Conservation (phyloP, 2,329 filamentous ascomycete species). For the Rhinocladiella similis region DNA sequence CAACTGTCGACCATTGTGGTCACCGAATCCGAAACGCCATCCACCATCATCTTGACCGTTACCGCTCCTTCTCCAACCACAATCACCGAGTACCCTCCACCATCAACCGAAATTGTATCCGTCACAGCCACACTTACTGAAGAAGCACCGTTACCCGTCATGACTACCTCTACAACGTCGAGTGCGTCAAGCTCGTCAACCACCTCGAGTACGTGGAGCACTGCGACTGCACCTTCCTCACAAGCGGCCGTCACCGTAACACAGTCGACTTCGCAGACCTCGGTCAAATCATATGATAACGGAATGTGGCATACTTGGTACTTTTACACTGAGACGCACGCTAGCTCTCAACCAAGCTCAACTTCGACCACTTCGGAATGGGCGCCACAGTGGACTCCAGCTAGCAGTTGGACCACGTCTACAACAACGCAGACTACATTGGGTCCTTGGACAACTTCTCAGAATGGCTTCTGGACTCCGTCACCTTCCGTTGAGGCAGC, state of each 20-base stretch:
- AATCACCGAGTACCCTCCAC: conserved; percentile 18
- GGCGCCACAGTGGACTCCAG: background rate
- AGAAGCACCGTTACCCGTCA: background rate
- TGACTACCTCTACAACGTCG: background rate
- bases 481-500: background rate
- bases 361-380: conserved; percentile 1
- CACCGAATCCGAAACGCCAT: conserved; percentile 25
- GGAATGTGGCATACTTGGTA: conserved; percentile 36
- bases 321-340: conserved; percentile 21
- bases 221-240: background rate
- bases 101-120: conserved; percentile 12
- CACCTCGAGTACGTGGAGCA: background rate
- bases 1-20: conserved; percentile 31
- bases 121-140: conserved; percentile 9
- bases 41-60: conserved; percentile 26
- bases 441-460: background rate
- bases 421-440: background rate
- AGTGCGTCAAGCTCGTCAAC: background rate
- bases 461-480: background rate
- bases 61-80: conserved; percentile 21
- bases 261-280: conserved; percentile 20
- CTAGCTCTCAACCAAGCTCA: conserved; percentile 3
- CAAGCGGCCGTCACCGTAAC: conserved; percentile 25
- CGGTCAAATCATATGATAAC: conserved; percentile 29
- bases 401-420: background rate